Evolutionary conservation across 768 basidiomycete genomes (phyloP), one percentile per base, ranked within the genome.

Genomic region (Tylopilus sp.): DNA sequence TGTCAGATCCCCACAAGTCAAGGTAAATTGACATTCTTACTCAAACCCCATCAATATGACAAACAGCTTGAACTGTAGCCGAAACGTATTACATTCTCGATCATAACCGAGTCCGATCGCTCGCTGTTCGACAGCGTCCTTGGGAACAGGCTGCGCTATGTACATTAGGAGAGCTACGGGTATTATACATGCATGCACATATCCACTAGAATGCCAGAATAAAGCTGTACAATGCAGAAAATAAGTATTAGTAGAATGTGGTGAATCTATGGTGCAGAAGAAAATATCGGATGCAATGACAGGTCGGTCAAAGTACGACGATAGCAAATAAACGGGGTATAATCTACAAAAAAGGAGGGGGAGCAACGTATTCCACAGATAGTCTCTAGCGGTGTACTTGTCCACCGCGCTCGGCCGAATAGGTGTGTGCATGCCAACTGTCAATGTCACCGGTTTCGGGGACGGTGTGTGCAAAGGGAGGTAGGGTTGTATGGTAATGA

Each of bases 351-450:
- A 52, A 29, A 31, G 40, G 50, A 24, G 29, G 17, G 21, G 17
- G 25, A 37, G 25, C 25, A 34, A 33, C 16, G 1, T 25, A 33
- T 19, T 21, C 21, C 47, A 51, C 33, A 44, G n/a, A 11, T 10
- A 8, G 24, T 6, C 31, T 31, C 74, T 77, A 85, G 60, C 82
- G 79, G 65, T 84, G 83, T 33, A 85, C 70, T 55, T 79, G 81
- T 9, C 77, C 66, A 24, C 85, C 66, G 30, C 85, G 81, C 66
- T 86, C 84, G 33, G 85, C 81, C 43, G 84, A 84, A 52, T 86
- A 86, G 1, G 53, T 54, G 46, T 67, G 64, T 6, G 74, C 64
- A 57, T 85, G 81, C 85, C 85, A 87, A 37, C 63, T 76, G 67
- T 84, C 81, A 67, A 85, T 76, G 49, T 74, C 76, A 31, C 73